phyloP scores from a whole-genome alignment of 2,329 filamentous ascomycete genomes.

The Fusarium sp. region DNA sequence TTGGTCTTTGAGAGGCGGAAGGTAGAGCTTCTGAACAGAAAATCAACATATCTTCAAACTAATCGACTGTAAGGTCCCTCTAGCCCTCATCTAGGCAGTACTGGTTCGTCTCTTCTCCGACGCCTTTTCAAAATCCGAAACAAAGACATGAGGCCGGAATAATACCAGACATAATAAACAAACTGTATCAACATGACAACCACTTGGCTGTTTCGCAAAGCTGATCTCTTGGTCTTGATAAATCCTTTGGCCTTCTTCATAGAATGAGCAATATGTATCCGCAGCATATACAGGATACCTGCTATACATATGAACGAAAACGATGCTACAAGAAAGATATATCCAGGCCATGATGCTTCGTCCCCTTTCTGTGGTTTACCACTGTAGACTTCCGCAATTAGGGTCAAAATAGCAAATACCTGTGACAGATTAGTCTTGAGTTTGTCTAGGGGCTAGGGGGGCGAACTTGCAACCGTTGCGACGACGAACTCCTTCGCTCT shows the following conservation, averaged over 20 bases:
- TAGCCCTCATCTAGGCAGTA: background rate
- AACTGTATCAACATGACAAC: background rate
- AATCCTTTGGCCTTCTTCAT: background rate
- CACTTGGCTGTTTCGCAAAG: background rate
- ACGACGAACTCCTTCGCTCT: background rate
- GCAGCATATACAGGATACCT: background rate
- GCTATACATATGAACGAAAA: background rate
- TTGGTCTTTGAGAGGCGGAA: background rate
- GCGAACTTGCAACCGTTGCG: background rate
- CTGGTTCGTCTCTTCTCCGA: background rate
- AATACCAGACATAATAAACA: background rate
- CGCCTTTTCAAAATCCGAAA: too few relatives aligned
- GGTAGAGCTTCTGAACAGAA: fast-evolving
- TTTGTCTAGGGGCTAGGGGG: too few relatives aligned
- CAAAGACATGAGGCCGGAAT: background rate
- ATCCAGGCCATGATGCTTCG: background rate
- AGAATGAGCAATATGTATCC: background rate
- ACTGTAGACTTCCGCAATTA: slow-evolving; percentile 8
- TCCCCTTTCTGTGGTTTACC: background rate
- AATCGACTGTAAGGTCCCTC: background rate
- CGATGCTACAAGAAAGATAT: background rate
- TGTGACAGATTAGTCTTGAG: background rate
- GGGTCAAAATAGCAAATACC: background rate
- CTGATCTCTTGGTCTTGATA: too few relatives aligned
- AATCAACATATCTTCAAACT: fast-evolving